Percentiles rank a stretch among this genome's conserved stretches.
These are phyloP conservation scores for Penicillium frequentans DNA, from an alignment of 2,329 filamentous ascomycete species.

Conservation along the genomic window DNA sequence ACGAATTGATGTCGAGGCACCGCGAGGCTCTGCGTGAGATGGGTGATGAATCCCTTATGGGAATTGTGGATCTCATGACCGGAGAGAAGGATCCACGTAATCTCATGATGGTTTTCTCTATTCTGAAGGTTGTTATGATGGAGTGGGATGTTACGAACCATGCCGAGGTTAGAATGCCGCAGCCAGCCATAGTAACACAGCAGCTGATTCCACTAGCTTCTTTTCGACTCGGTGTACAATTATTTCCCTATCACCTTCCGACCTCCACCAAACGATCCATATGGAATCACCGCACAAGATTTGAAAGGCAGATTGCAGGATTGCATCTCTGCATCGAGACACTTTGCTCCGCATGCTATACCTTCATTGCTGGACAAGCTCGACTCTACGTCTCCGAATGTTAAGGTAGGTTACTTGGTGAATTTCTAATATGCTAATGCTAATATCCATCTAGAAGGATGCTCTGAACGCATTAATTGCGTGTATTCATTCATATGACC, in stretches of 20 bases:
- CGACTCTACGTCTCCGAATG: conserved; percentile 67
- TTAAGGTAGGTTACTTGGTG: conserved; percentile 50
- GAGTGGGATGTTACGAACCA: conserved; percentile 65
- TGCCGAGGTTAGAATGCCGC: conserved; percentile 50
- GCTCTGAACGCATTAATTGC: conserved; percentile 63
- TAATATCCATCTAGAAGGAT: conserved; percentile 51
- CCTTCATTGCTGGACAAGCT: conserved; percentile 68
- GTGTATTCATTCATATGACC: conserved; percentile 60
- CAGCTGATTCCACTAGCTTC: conserved; percentile 35
- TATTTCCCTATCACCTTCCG: conserved; percentile 73
- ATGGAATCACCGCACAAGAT: conserved; percentile 68
- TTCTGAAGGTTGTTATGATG: conserved; percentile 65
- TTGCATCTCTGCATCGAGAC: conserved; percentile 62
- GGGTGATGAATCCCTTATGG: conserved; percentile 60
- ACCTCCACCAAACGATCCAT: conserved; percentile 68
- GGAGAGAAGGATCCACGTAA: conserved; percentile 70
- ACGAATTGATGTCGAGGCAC: conserved; percentile 62
- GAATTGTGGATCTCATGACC: conserved; percentile 64
- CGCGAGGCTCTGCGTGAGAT: conserved; percentile 56
- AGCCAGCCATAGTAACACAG: background rate
- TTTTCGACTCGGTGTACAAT: conserved; percentile 70
- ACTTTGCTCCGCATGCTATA: conserved; percentile 66
- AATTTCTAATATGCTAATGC: background rate
- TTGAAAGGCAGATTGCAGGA: conserved; percentile 64
- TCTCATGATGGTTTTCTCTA: conserved; percentile 69